Evolutionary conservation across 306 rosid species (phyloP), one percentile per base, ranked within the genome.

Genomic region (Dryas alaskensis): DNA sequence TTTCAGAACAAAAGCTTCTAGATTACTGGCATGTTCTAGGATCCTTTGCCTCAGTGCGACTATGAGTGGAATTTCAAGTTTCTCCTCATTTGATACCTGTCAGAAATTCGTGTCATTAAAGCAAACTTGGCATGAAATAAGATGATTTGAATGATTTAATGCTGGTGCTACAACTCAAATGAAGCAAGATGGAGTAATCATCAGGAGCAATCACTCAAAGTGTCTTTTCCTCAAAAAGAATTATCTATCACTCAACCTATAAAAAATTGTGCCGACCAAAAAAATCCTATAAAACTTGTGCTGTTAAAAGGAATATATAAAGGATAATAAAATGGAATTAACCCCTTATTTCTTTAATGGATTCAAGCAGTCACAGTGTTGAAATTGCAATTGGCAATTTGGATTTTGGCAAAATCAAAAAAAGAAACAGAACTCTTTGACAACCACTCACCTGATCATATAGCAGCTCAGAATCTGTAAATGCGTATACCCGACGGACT

Each of bases 1-100:
- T 62, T 88, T 89, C 70, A 93, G 79, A 71, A 78, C 84, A 86
- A 93, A 93, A 66, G 83, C 73, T 78, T 93, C 92, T 64, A 91
- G 82, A 44, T 84, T 89, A 78, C 79, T 40, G 49, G 89, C 88
- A 85, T 82, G 94, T 54, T 91, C 93, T 44, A 84, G 83, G 79
- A 91, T 87, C 90, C 97, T 89, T 82, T 91, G 85, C 88, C 86
- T 86, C 66, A 93, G 80, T 49, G 97, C 97, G 27, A 72, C 73
- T 53, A 87, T 74, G 60, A 93, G 90, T 1, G 98, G 97, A 83
- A 80, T 77, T 60, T 89, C 92, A 75, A 85, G 81, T 64, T 80
- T 81, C 79, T 86, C 75, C 75, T 84, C 90, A 40, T 54, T 65
- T 10, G 89, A 84, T 73, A 91, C 78, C 98, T 93, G 96, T 65